These are phyloP conservation scores for Hordeum marinum DNA, from an alignment of 176 grass and related monocot species.

Conservation along the genomic window DNA sequence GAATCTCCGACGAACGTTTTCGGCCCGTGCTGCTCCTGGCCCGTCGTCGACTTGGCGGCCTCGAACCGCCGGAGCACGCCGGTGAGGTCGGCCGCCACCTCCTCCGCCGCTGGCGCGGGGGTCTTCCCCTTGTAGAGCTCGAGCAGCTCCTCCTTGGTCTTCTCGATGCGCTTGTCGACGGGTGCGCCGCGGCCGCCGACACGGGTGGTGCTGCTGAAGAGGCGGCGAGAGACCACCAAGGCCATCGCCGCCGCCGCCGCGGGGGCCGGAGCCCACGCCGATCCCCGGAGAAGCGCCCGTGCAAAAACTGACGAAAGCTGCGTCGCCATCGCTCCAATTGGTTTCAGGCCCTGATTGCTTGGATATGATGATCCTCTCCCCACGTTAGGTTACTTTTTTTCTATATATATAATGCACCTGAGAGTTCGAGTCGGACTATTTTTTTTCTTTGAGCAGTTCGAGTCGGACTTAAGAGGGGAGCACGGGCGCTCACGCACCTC, in stretches of 20 bases:
- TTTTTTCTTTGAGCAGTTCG: too few species aligned
- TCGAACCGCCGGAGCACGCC: conserved; percentile 2
- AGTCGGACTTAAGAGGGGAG: too few species aligned
- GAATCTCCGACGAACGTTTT: background rate
- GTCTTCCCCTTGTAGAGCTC: background rate
- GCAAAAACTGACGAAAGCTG: background rate
- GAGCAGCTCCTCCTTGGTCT: background rate
- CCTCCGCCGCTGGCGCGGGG: background rate
- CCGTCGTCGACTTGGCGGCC: background rate
- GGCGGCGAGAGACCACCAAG: background rate
- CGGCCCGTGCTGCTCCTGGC: background rate
- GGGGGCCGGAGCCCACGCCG: background rate
- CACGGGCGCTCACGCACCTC: too few species aligned
- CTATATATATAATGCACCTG: too few species aligned
- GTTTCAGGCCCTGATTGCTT: too few species aligned
- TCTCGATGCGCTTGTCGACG: background rate
- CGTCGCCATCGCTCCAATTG: background rate
- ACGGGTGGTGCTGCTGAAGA: background rate
- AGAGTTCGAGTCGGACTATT: too few species aligned
- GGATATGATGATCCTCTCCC: background rate
- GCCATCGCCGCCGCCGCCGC: background rate
- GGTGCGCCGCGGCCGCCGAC: background rate
- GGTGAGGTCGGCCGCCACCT: background rate
- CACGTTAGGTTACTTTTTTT: background rate
- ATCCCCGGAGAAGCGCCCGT: background rate